These are phyloP conservation scores for Helotiales sp. DNA, from an alignment of 2,329 filamentous ascomycete genomes.

Conservation along the genomic window DNA sequence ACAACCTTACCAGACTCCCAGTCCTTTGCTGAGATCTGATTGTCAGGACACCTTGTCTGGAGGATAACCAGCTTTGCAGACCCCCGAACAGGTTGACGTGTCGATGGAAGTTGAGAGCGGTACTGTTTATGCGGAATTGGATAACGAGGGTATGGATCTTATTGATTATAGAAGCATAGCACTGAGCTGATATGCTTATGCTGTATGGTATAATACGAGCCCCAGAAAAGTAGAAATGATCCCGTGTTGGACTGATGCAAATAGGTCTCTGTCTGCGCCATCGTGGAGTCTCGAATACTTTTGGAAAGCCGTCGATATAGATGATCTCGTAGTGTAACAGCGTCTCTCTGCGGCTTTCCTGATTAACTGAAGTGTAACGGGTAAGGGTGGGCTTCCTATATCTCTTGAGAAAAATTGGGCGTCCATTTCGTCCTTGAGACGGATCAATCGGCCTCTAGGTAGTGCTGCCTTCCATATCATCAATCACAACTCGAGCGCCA, in stretches of 20 bases:
- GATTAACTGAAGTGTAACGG: background rate
- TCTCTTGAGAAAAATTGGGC: background rate
- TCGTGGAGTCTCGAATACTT: background rate
- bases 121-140: too few species aligned
- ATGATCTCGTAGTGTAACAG: background rate
- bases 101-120: too few species aligned
- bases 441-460: background rate
- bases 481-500: background rate
- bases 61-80: too few species aligned
- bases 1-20: too few species aligned
- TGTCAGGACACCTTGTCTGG: too few species aligned
- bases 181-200: too few species aligned
- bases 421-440: background rate
- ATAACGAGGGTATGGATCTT: too few species aligned
- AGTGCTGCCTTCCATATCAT: background rate
- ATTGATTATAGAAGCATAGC: background rate
- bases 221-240: too few species aligned
- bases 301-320: background rate
- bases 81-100: too few species aligned
- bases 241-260: background rate
- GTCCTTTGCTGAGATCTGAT: too few species aligned
- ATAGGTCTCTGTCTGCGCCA: background rate
- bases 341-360: background rate
- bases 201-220: too few species aligned
- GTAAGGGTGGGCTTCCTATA: background rate